Evolutionary conservation across 805 yeast genomes (phyloP).

Genomic region (Spathaspora gorwiae): DNA sequence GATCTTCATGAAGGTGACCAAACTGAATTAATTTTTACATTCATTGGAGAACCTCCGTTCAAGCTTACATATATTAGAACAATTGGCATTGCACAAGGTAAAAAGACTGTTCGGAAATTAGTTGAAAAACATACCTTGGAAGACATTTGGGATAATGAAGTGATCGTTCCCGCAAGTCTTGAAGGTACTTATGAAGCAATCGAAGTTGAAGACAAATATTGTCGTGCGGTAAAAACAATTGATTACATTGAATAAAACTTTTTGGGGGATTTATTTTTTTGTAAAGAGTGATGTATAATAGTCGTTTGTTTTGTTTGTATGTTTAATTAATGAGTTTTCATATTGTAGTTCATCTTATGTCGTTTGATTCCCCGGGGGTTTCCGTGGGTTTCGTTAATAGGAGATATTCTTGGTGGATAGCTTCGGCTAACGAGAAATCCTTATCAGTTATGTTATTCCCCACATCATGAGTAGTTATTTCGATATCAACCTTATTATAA

Average conservation of each 20-base stretch:
- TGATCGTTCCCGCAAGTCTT: constrained; percentile 68
- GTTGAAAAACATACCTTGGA: constrained; percentile 59
- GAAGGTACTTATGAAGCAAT: constrained; percentile 95
- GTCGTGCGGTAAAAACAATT: constrained; percentile 32
- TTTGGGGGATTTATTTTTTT: too few relatives aligned
- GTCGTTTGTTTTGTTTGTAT: too few relatives aligned
- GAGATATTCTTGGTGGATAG: constrained; percentile 16
- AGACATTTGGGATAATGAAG: constrained; percentile 64
- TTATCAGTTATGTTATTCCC: constrained; percentile 44
- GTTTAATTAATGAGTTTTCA: too few relatives aligned
- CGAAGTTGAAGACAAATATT: constrained; percentile 80
- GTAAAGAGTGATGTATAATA: too few relatives aligned
- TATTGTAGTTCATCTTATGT: too few relatives aligned
- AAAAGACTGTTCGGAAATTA: constrained; percentile 20
- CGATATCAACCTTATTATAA: constrained; percentile 53
- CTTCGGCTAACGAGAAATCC: constrained; percentile 55
- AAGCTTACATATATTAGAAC: constrained; percentile 78
- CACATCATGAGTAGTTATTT: constrained; percentile 63
- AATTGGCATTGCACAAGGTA: constrained; percentile 28
- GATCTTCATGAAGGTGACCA: constrained; percentile 94
- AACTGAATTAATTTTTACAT: constrained; percentile 77
- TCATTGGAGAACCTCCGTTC: constrained; percentile 90
- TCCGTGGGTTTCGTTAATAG: background rate
- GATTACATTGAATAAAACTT: background rate
- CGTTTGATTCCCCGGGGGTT: too few relatives aligned